Evolutionary conservation across 1,284 basidiomycete genomes (phyloP).

Genomic region (Golubevia sp.): DNA sequence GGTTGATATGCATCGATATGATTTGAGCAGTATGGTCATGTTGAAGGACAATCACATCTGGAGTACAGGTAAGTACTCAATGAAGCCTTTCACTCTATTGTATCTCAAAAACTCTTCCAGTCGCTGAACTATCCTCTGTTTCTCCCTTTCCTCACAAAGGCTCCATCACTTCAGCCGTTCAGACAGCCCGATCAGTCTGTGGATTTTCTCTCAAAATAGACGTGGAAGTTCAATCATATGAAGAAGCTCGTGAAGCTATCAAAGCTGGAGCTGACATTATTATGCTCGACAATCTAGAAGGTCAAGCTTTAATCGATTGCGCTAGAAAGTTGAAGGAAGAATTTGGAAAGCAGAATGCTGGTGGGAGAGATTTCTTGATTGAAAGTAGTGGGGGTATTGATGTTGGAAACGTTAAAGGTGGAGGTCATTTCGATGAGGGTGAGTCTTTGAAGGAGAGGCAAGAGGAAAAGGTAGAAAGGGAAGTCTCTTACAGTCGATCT

Average conservation of each 20-base stretch:
- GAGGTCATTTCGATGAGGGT: slow-evolving; percentile 43
- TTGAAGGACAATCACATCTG: slow-evolving; percentile 99
- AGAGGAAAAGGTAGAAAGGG: not conserved
- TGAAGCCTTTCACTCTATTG: slow-evolving; percentile 4
- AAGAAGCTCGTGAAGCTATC: slow-evolving; percentile 93
- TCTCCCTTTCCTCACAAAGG: slow-evolving; percentile 63
- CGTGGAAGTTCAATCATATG: slow-evolving; percentile 87
- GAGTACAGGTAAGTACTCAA: slow-evolving; percentile 83
- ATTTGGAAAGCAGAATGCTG: slow-evolving; percentile 4
- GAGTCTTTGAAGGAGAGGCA: slow-evolving; percentile 1
- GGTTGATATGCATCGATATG: slow-evolving; percentile 93
- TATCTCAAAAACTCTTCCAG: not conserved
- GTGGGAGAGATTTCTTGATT: slow-evolving; percentile 37
- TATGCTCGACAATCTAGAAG: slow-evolving; percentile 77
- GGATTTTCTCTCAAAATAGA: slow-evolving; percentile 92
- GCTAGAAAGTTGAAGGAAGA: slow-evolving; percentile 36
- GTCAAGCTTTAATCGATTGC: slow-evolving; percentile 36
- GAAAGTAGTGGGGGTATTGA: slow-evolving; percentile 55
- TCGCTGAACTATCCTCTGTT: too few relatives aligned
- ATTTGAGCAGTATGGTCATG: slow-evolving; percentile 99
- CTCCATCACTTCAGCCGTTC: slow-evolving; percentile 85
- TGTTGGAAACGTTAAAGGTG: slow-evolving; percentile 36
- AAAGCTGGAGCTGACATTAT: slow-evolving; percentile 93
- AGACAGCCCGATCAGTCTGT: slow-evolving; percentile 81
- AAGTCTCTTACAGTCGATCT: not conserved